Conservation (phyloP, 257 asterid species). For the Solanum chmielewskii region DNA sequence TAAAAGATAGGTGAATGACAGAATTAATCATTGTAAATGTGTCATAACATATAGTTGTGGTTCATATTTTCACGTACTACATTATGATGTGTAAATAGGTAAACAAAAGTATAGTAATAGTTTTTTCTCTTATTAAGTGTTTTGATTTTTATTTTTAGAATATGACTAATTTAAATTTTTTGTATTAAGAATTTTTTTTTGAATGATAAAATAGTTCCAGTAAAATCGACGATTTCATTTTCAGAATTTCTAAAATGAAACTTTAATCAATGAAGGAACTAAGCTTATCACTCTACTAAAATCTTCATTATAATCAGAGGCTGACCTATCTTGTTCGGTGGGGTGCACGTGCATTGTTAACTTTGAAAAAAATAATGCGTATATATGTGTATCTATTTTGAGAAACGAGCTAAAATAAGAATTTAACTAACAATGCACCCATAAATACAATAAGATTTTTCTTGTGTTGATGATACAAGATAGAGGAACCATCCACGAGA, state of each 20-base stretch:
- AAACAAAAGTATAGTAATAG: background rate
- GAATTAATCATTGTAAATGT: background rate
- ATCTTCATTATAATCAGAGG: background rate
- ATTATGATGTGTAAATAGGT: background rate
- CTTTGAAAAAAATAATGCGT: too few relatives aligned
- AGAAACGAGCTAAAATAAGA: too few relatives aligned
- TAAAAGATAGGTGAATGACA: background rate
- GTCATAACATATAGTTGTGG: background rate
- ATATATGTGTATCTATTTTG: too few relatives aligned
- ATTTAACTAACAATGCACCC: too few relatives aligned
- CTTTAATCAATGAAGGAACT: background rate
- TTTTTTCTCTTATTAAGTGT: background rate
- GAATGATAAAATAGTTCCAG: background rate
- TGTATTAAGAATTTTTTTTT: background rate
- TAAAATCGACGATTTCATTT: background rate
- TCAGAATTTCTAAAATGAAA: background rate
- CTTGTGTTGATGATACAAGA: too few relatives aligned
- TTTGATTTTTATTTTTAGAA: background rate
- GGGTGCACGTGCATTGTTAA: accelerated
- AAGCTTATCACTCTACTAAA: background rate
- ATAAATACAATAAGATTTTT: too few relatives aligned
- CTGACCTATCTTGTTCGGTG: too few relatives aligned
- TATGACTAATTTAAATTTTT: background rate
- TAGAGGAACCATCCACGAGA: too few relatives aligned
- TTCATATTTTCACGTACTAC: background rate